phyloP scores from a whole-genome alignment of 345 rosid species.

The Eucalyptus marginata region DNA sequence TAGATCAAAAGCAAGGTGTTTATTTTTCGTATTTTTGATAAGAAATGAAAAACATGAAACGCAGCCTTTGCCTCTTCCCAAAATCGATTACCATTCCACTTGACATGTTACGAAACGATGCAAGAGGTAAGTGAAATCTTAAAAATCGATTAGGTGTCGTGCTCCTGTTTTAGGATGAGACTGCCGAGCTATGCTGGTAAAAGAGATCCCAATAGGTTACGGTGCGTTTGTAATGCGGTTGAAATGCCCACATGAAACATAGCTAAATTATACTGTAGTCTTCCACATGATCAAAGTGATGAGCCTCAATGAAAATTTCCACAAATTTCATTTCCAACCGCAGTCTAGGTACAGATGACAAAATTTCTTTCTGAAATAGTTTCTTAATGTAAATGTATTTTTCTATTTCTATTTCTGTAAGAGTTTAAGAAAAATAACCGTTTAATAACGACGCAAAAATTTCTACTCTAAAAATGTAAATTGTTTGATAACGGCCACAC shows the following conservation, averaged over 20 bases:
- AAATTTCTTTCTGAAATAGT: too few species aligned
- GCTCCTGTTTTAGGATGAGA: neutral
- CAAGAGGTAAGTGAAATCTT: neutral
- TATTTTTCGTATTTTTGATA: too few species aligned
- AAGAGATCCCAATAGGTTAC: neutral
- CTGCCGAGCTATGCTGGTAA: neutral
- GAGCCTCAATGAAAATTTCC: neutral
- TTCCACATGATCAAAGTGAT: neutral
- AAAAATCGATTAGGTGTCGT: neutral
- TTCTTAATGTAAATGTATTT: too few species aligned
- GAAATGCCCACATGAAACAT: neutral
- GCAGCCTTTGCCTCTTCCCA: neutral
- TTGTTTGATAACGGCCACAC: too few species aligned
- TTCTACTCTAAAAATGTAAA: too few species aligned
- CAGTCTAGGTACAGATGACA: too few species aligned
- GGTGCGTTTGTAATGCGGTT: fast-evolving
- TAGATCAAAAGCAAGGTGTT: neutral
- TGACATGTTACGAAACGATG: neutral
- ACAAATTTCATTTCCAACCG: neutral
- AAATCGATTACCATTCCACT: neutral
- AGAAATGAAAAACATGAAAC: fast-evolving
- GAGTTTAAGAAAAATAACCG: too few species aligned
- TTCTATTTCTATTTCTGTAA: too few species aligned
- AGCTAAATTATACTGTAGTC: neutral
- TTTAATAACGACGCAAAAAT: too few species aligned